Evolutionary conservation across 805 yeast genomes (phyloP).

Genomic region (Myxozyma neotropica): DNA sequence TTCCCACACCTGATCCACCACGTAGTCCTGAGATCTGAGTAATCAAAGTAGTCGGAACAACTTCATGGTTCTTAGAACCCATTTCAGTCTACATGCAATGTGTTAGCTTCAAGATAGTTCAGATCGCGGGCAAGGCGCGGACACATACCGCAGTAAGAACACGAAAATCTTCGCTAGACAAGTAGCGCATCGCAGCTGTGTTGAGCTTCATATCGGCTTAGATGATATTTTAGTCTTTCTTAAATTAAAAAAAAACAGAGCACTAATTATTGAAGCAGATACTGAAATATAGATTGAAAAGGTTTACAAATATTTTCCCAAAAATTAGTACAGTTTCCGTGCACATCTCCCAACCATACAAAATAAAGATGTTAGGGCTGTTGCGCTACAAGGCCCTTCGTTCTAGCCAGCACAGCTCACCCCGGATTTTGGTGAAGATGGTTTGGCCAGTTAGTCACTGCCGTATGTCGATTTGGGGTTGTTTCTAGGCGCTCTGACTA

Average conservation of each 20-base stretch:
- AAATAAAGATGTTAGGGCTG: neutral
- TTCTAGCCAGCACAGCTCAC: neutral
- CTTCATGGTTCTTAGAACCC: conserved; percentile 91
- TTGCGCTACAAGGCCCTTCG: neutral
- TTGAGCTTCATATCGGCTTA: conserved; percentile 81
- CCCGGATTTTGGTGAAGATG: neutral
- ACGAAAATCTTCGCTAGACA: conserved; percentile 86
- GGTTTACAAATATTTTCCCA: no score
- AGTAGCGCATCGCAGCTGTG: conserved; percentile 88
- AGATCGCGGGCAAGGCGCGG: neutral
- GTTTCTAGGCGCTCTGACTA: no score
- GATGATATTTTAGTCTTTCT: neutral
- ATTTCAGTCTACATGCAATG: conserved; percentile 51
- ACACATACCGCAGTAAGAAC: conserved; percentile 72
- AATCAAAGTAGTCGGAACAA: conserved; percentile 87
- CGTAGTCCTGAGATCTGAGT: conserved; percentile 77
- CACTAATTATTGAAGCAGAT: no score
- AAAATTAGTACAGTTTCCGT: no score
- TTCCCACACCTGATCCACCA: conserved; percentile 72
- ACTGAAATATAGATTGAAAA: no score
- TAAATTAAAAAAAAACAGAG: neutral
- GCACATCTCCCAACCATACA: neutral
- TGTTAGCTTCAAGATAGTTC: neutral
- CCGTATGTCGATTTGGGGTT: no score
- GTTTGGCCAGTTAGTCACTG: no score